Percentiles rank a stretch among this genome's conserved stretches.
These are phyloP conservation scores for Gliomastix tumulicola DNA, from an alignment of 2,329 filamentous ascomycete genomes.

Conservation along the genomic window DNA sequence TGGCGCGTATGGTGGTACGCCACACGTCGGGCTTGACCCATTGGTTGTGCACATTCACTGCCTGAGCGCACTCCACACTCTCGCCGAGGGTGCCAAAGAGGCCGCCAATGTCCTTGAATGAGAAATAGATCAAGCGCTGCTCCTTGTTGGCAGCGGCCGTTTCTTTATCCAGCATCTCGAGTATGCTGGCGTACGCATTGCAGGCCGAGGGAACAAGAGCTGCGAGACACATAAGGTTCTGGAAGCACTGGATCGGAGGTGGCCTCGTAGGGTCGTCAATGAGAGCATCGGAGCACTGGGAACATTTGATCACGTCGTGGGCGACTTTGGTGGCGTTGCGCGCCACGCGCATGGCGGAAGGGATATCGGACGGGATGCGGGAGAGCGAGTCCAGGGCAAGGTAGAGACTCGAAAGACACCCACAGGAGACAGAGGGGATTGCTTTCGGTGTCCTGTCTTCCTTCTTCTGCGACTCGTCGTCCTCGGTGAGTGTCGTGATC, in stretches of 20 bases:
- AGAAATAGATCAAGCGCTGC: conserved; percentile 33
- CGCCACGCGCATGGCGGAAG: conserved; percentile 37
- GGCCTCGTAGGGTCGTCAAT: conserved; percentile 22
- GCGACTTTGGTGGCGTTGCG: conserved; percentile 40
- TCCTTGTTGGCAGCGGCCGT: conserved; percentile 33
- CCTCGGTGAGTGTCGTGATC: neutral
- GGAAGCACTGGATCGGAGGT: conserved; percentile 41
- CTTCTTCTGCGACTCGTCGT: too few species aligned
- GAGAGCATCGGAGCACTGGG: conserved; percentile 34
- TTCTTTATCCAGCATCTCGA: conserved; percentile 48
- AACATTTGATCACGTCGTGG: conserved; percentile 44
- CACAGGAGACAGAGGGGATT: conserved; percentile 27
- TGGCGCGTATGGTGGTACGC: conserved; percentile 43
- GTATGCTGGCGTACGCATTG: conserved; percentile 48
- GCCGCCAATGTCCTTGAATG: conserved; percentile 39
- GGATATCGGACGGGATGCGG: conserved; percentile 34
- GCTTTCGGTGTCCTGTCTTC: conserved; percentile 10
- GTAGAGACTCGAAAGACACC: conserved; percentile 42
- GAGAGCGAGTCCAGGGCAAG: conserved; percentile 43
- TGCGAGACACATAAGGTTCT: conserved; percentile 52
- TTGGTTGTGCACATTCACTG: conserved; percentile 26
- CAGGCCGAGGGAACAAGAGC: conserved; percentile 50
- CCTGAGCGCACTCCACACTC: neutral
- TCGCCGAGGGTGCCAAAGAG: conserved; percentile 31
- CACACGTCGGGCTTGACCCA: conserved; percentile 46